phyloP scores from a whole-genome alignment of 805 yeast genomes.

The Metschnikowia lachancei region DNA sequence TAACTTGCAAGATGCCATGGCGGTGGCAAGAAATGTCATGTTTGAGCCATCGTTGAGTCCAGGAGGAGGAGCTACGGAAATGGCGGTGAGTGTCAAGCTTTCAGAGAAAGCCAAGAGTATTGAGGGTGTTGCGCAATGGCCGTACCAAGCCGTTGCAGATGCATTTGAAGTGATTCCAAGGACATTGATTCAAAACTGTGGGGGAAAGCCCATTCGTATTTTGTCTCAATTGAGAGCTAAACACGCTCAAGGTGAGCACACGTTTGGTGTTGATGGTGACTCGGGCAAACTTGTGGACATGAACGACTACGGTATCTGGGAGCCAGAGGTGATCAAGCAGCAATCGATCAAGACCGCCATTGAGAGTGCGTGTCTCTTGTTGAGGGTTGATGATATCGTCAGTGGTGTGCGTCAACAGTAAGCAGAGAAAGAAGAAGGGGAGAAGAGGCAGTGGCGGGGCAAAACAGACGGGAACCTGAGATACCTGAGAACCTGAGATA shows the following conservation, averaged over 20 bases:
- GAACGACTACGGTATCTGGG: constrained; percentile 97
- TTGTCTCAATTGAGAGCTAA: constrained; percentile 91
- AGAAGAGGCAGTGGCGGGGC: too few relatives aligned
- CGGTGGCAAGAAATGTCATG: constrained; percentile 92
- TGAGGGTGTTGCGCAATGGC: constrained; percentile 97
- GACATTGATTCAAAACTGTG: constrained; percentile 95
- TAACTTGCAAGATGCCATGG: constrained; percentile 97
- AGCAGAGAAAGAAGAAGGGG: not conserved
- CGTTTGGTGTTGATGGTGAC: constrained; percentile 94
- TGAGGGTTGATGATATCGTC: constrained; percentile 97
- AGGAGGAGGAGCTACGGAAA: constrained; percentile 99
- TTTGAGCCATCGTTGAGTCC: constrained; percentile 94
- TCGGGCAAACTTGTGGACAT: constrained; percentile 91
- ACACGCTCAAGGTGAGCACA: constrained; percentile 84
- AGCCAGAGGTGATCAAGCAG: constrained; percentile 96
- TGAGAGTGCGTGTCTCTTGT: constrained; percentile 90
- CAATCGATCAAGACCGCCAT: constrained; percentile 97
- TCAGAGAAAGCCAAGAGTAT: constrained; percentile 88
- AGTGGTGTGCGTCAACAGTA: constrained; percentile 76
- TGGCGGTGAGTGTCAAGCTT: constrained; percentile 89
- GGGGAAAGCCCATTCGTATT: constrained; percentile 90
- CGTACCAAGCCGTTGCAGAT: constrained; percentile 97
- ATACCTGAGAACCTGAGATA: too few relatives aligned
- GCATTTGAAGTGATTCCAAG: constrained; percentile 98
- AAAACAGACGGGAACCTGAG: too few relatives aligned